Percentiles rank a stretch among this genome's conserved stretches.
Evolutionary conservation across 805 yeast species (phyloP).

Genomic region (Candida succiphila): DNA sequence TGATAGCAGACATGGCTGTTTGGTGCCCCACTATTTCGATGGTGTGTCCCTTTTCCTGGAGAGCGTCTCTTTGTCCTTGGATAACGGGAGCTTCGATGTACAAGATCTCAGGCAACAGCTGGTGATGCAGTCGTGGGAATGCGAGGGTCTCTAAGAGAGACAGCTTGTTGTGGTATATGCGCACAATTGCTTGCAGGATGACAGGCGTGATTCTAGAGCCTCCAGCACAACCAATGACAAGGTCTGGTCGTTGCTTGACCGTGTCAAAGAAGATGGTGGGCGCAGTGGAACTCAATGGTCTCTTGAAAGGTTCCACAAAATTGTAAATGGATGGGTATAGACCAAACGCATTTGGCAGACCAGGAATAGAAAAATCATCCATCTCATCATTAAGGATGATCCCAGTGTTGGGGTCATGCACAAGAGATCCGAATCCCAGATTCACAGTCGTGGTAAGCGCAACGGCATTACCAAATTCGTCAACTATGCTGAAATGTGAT

Average conservation of each 20-base stretch:
- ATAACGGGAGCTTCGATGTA: slow-evolving; percentile 50
- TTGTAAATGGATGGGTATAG: slow-evolving; percentile 76
- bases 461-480: slow-evolving; percentile 66
- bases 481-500: slow-evolving; percentile 76
- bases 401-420: slow-evolving; percentile 78
- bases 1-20: slow-evolving; percentile 51
- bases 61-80: slow-evolving; percentile 24
- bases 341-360: slow-evolving; percentile 63
- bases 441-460: slow-evolving; percentile 86
- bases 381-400: slow-evolving; percentile 79
- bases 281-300: slow-evolving; percentile 79
- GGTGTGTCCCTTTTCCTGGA: slow-evolving; percentile 40
- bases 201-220: slow-evolving; percentile 83
- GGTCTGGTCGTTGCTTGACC: slow-evolving; percentile 37
- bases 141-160: slow-evolving; percentile 61
- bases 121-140: slow-evolving; percentile 83
- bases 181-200: slow-evolving; percentile 68
- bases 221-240: slow-evolving; percentile 88
- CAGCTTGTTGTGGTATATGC: slow-evolving; percentile 49
- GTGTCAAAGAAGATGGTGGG: slow-evolving; percentile 56
- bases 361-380: slow-evolving; percentile 87
- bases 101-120: slow-evolving; percentile 63
- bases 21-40: slow-evolving; percentile 32
- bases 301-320: slow-evolving; percentile 59
- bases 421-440: slow-evolving; percentile 69